Base-by-base conservation (phyloP, 2,329 filamentous ascomycete species). In the Drechslera avenae region DNA sequence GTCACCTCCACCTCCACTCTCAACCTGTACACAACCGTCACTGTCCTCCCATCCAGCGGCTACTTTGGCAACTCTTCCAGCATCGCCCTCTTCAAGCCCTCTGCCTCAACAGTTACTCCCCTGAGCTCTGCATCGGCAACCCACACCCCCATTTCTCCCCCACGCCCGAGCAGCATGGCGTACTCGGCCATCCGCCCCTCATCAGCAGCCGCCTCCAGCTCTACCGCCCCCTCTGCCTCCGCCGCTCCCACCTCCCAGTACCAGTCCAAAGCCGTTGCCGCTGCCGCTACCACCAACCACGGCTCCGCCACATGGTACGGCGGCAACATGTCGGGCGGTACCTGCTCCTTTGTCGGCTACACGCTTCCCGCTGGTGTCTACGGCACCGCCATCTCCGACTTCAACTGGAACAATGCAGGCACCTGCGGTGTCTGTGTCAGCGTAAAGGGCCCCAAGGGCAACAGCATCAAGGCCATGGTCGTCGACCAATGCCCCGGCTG, bases 311-410 rank as follows among this genome's bases (percentile, higher is more conserved):
- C 71, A 6, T 72, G 65, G 60, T 74, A 75, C 47, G 69, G 67
- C 26, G 71, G 71, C 6, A 73, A 74, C 65, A 66, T 84, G 2
- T 68, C 72, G 4, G 85, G 85, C 32, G 86, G 86, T 54, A 79
- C 78, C 51, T 89, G 86, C 72, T 83, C 81, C 10, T 87, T 88
- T 76, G 76, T 77, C 6, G 82, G 79, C 42, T 87, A 87, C 74
- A 85, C 79, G 2, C 74, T 88, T 19, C 85, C 86, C 5, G 75
- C 79, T 9, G 75, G 76, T 10, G 70, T 88, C 48, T 83, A 76
- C 60, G 86, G 86, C 47, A 85, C 84, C 8, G 86, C 86, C 1
- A 78, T 85, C 41, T 83, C 85, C 0, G 79, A 79, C 32, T 73
- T 77, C 3, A 81, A 79, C 59, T 89, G 86, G 86, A 70, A 78